Conservation (phyloP, 1,284 basidiomycete genomes). For the Microbotryum lychnidis-dioicae region DNA sequence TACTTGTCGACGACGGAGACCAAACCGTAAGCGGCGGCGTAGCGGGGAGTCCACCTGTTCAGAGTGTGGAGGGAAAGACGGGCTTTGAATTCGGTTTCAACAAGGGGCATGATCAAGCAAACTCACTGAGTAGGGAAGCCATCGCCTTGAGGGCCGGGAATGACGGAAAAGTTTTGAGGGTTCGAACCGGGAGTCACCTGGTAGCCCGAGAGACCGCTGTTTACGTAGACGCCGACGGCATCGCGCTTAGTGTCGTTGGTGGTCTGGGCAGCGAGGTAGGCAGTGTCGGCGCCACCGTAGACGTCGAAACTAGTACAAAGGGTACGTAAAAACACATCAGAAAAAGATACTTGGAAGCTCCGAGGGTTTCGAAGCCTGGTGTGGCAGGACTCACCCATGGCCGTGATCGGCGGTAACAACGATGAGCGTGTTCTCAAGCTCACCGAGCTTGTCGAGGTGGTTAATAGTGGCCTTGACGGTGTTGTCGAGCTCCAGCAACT, state of each 20-base stretch:
- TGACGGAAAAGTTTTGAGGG: constrained; percentile 35
- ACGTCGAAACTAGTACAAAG: constrained; percentile 36
- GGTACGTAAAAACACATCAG: neutral
- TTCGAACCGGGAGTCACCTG: constrained; percentile 14
- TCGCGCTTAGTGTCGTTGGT: constrained; percentile 40
- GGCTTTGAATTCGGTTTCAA: too few species aligned
- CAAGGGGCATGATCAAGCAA: too few species aligned
- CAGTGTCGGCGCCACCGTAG: constrained; percentile 41
- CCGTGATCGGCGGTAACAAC: constrained; percentile 45
- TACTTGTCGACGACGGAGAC: constrained; percentile 31
- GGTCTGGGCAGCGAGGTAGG: constrained; percentile 38
- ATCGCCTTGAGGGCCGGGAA: constrained; percentile 36
- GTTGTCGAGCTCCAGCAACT: constrained; percentile 45
- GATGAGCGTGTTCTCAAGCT: constrained; percentile 43
- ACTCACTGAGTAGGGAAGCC: constrained; percentile 37
- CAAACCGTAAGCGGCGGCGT: constrained; percentile 41
- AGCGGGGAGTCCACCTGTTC: constrained; percentile 42
- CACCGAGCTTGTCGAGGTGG: constrained; percentile 41
- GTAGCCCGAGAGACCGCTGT: constrained; percentile 40
- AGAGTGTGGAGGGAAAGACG: too few species aligned
- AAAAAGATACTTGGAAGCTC: neutral
- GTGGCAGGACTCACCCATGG: constrained; percentile 17
- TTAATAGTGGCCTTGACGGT: constrained; percentile 41
- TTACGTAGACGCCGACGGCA: constrained; percentile 41
- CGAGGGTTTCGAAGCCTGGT: too few species aligned